A percentile compares a stretch with the other conserved stretches of the same genome.
Conservation (phyloP, 2,329 filamentous ascomycete species). For the Trichophyton schoenleinii region DNA sequence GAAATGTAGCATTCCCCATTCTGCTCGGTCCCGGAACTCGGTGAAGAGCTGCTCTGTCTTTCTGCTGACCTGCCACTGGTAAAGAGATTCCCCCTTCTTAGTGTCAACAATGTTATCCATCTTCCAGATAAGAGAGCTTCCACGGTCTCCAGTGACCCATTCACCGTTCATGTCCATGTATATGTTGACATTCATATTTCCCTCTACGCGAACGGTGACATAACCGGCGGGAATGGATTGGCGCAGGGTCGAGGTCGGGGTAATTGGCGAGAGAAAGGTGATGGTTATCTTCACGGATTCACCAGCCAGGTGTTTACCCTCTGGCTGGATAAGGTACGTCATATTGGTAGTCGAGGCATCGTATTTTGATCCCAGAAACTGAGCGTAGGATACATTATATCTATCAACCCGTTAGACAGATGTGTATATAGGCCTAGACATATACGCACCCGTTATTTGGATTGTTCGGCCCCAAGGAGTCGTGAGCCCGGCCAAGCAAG, state of each 20-base stretch:
- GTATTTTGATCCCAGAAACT: slow-evolving; percentile 50
- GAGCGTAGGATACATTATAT: slow-evolving; percentile 47
- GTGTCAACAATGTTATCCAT: slow-evolving; percentile 37
- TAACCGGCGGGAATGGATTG: slow-evolving; percentile 77
- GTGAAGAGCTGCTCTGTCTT: slow-evolving; percentile 55
- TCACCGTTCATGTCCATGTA: slow-evolving; percentile 61
- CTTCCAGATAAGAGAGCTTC: slow-evolving; percentile 58
- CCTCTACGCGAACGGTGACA: slow-evolving; percentile 56
- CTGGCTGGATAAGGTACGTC: slow-evolving; percentile 47
- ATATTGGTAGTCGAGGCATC: slow-evolving; percentile 60
- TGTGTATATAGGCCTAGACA: not conserved
- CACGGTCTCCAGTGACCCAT: slow-evolving; percentile 68
- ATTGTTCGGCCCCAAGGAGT: slow-evolving; percentile 38
- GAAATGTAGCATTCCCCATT: slow-evolving; percentile 76
- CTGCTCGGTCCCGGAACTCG: slow-evolving; percentile 59
- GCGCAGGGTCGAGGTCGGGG: slow-evolving; percentile 64
- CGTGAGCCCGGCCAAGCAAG: slow-evolving; percentile 52
- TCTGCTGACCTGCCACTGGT: slow-evolving; percentile 33
- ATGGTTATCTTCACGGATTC: slow-evolving; percentile 35
- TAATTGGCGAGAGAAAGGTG: slow-evolving; percentile 64
- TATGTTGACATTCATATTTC: slow-evolving; percentile 48
- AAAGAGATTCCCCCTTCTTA: slow-evolving; percentile 27
- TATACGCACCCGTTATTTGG: slow-evolving; percentile 25
- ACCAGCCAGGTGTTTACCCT: slow-evolving; percentile 18
- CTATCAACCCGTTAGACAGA: not conserved